Evolutionary conservation across 768 basidiomycete species (phyloP).

Genomic region (Imleria badia): DNA sequence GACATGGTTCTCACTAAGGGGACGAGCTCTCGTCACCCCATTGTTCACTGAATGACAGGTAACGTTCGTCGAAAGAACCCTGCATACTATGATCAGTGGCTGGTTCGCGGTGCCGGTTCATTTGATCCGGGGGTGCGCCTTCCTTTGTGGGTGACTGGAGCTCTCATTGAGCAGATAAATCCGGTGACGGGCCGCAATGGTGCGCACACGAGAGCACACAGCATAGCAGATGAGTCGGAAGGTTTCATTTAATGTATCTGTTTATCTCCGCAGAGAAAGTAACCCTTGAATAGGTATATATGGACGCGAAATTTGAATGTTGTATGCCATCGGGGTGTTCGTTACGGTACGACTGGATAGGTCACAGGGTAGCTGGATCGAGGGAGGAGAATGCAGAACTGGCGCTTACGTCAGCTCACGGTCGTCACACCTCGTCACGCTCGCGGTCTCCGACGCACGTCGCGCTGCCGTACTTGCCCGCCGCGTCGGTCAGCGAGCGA

Average conservation of each 20-base stretch:
- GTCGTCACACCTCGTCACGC: too few relatives aligned
- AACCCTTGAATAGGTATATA: background rate
- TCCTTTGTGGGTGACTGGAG: background rate
- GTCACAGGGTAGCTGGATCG: background rate
- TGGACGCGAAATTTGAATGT: background rate
- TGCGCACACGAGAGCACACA: slow-evolving; percentile 3
- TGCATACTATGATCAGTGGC: background rate
- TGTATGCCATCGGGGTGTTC: slow-evolving; percentile 10
- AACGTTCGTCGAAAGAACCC: background rate
- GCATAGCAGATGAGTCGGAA: slow-evolving; percentile 4
- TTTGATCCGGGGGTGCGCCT: background rate
- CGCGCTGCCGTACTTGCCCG: too few relatives aligned
- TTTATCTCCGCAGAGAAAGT: slow-evolving; percentile 28
- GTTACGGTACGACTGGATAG: slow-evolving; percentile 15
- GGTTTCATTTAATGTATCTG: slow-evolving; percentile 9
- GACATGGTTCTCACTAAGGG: background rate
- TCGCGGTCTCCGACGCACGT: too few relatives aligned
- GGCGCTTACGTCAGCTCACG: too few relatives aligned
- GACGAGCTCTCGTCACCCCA: background rate
- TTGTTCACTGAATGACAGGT: slow-evolving; percentile 2
- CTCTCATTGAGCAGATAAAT: slow-evolving; percentile 12
- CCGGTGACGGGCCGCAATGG: slow-evolving; percentile 7
- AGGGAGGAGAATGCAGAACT: background rate
- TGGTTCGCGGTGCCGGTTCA: slow-evolving; percentile 9
- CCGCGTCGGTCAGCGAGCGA: too few relatives aligned